A percentile compares a stretch with the other conserved stretches of the same genome.
These are phyloP conservation scores for Adiantum capillusveneris DNA, from an alignment of 75 land plant genomes.

Conservation along the genomic window DNA sequence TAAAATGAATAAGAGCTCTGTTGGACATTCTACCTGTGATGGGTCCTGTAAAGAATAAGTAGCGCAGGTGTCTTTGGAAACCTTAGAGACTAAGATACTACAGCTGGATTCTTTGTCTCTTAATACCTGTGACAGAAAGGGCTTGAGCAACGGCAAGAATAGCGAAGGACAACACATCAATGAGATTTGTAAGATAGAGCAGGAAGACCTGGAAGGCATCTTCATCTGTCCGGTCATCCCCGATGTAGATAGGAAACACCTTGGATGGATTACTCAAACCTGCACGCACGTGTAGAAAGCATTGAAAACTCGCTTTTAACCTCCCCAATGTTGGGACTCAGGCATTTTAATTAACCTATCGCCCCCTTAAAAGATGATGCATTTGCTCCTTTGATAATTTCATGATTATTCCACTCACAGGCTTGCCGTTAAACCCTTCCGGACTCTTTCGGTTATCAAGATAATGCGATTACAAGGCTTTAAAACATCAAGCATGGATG, in stretches of 20 bases:
- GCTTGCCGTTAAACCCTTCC: too few relatives aligned
- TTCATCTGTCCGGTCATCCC: conserved; percentile 83
- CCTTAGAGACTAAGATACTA: conserved; percentile 24
- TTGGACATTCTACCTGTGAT: conserved; percentile 12
- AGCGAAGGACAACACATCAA: background rate
- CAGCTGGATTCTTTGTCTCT: conserved; percentile 13
- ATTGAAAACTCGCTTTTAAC: background rate
- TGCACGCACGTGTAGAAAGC: background rate
- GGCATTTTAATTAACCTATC: too few relatives aligned
- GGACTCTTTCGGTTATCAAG: too few relatives aligned
- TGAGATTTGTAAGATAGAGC: background rate
- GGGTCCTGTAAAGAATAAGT: conserved; percentile 24
- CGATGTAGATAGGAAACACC: conserved; percentile 63
- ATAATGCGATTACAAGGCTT: too few relatives aligned
- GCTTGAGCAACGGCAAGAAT: background rate
- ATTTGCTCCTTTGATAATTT: too few relatives aligned
- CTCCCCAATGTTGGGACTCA: too few relatives aligned
- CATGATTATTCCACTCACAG: too few relatives aligned
- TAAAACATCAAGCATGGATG: too few relatives aligned
- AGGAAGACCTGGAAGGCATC: conserved; percentile 70
- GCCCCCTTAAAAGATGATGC: too few relatives aligned
- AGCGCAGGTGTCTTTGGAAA: conserved; percentile 23
- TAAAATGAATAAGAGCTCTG: background rate
- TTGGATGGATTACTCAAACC: conserved; percentile 32
- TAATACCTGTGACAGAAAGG: conserved; percentile 7